Evolutionary conservation across 208 protist genomes (phyloP).

Genomic region (Spongospora subterranea): DNA sequence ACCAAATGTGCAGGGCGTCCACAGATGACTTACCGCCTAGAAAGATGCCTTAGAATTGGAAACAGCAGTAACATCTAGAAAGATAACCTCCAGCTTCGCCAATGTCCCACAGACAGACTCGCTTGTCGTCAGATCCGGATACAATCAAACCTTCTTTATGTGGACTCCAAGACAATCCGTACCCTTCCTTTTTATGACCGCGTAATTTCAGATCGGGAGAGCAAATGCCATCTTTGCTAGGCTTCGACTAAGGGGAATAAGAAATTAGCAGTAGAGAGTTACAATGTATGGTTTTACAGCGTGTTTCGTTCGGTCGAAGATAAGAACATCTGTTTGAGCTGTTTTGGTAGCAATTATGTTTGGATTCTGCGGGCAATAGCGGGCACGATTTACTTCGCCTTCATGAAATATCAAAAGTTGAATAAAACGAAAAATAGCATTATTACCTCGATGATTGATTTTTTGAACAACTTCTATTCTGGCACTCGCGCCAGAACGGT

Average conservation of each 20-base stretch:
- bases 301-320: conserved; percentile 80
- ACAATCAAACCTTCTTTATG: conserved; percentile 81
- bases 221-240: conserved; percentile 70
- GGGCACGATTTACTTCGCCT: conserved; percentile 72
- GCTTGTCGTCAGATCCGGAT: conserved; percentile 86
- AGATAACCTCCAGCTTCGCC: conserved; percentile 41
- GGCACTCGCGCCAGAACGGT: neutral
- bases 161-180: conserved; percentile 82
- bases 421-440: conserved; percentile 59
- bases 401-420: neutral
- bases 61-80: neutral
- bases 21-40: conserved; percentile 44
- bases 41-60: neutral
- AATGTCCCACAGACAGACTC: conserved; percentile 90
- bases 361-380: conserved; percentile 87
- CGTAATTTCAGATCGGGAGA: conserved; percentile 76
- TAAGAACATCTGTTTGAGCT: conserved; percentile 74
- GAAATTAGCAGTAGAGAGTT: conserved; percentile 69
- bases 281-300: neutral
- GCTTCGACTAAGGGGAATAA: conserved; percentile 76
- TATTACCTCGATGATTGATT: conserved; percentile 86
- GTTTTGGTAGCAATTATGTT: conserved; percentile 87
- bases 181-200: conserved; percentile 79
- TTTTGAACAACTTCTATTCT: conserved; percentile 77
- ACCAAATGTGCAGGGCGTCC: neutral